Evolutionary conservation across 1,139 yeast genomes (phyloP).

Genomic region (Arxiozyma slooffiae): DNA sequence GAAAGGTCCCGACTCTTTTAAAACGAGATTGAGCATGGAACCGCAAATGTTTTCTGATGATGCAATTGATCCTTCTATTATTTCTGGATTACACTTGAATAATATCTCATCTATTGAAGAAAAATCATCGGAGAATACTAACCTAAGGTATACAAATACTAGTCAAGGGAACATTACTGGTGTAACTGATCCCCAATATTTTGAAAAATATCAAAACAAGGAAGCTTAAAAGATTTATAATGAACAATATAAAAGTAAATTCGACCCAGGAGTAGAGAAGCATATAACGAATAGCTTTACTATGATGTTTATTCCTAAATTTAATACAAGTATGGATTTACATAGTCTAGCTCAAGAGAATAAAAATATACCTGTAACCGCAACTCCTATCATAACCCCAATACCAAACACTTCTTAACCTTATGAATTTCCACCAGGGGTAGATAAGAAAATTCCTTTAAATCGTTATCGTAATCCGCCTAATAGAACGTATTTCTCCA

Average conservation of each 20-base stretch:
- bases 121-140: not conserved
- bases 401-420: not conserved
- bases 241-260: not conserved
- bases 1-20: not conserved
- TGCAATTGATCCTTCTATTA: not conserved
- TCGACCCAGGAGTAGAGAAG: not conserved
- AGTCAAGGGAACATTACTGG: constrained; percentile 10
- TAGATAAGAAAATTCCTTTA: not conserved
- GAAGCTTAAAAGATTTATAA: constrained; percentile 16
- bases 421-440: not conserved
- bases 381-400: not conserved
- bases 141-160: not conserved
- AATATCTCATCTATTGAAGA: not conserved
- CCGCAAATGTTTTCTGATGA: not conserved
- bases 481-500: no score
- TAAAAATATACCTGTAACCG: not conserved
- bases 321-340: not conserved
- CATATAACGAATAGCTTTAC: not conserved
- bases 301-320: not conserved
- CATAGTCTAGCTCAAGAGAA: not conserved
- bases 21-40: not conserved
- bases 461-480: not conserved
- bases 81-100: not conserved
- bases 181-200: constrained; percentile 26
- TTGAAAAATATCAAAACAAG: constrained; percentile 22